phyloP scores from a whole-genome alignment of 2,329 filamentous ascomycete species.

The Aureobasidium zeae region DNA sequence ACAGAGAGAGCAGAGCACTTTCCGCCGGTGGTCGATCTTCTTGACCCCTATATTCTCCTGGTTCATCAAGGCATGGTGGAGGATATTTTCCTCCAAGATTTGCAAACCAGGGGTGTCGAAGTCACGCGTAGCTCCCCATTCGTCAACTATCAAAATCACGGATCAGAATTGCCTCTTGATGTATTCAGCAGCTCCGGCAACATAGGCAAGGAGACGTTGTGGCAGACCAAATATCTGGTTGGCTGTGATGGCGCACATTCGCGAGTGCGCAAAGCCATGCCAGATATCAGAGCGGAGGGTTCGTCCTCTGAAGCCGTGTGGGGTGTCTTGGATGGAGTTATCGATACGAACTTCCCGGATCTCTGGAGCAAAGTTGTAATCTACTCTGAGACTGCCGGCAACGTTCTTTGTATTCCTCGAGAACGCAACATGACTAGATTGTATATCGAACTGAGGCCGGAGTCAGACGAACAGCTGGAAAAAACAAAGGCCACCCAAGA shows the following conservation, averaged over 20 bases:
- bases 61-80: slow-evolving; percentile 70
- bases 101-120: slow-evolving; percentile 53
- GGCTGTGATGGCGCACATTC: slow-evolving; percentile 68
- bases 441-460: slow-evolving; percentile 40
- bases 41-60: slow-evolving; percentile 46
- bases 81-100: slow-evolving; percentile 58
- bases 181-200: slow-evolving; percentile 34
- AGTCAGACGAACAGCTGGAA: slow-evolving; percentile 26
- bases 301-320: slow-evolving; percentile 51
- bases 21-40: slow-evolving; percentile 43
- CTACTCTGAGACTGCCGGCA: slow-evolving; percentile 57
- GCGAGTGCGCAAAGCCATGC: slow-evolving; percentile 57
- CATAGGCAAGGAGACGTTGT: slow-evolving; percentile 31
- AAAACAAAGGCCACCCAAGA: slow-evolving; percentile 44
- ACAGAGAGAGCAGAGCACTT: slow-evolving; percentile 61
- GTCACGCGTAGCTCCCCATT: slow-evolving; percentile 59
- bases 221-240: slow-evolving; percentile 55
- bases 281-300: slow-evolving; percentile 39
- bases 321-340: slow-evolving; percentile 62
- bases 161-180: slow-evolving; percentile 31
- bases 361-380: slow-evolving; percentile 66
- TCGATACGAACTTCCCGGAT: slow-evolving; percentile 65
- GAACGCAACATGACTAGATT: slow-evolving; percentile 63
- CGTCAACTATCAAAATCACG: slow-evolving; percentile 38
- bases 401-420: slow-evolving; percentile 63